Percentiles rank a stretch among this genome's conserved stretches.
Evolutionary conservation across 2,329 filamentous ascomycete species (phyloP).

Genomic region (Curvularia hawaiiensis): DNA sequence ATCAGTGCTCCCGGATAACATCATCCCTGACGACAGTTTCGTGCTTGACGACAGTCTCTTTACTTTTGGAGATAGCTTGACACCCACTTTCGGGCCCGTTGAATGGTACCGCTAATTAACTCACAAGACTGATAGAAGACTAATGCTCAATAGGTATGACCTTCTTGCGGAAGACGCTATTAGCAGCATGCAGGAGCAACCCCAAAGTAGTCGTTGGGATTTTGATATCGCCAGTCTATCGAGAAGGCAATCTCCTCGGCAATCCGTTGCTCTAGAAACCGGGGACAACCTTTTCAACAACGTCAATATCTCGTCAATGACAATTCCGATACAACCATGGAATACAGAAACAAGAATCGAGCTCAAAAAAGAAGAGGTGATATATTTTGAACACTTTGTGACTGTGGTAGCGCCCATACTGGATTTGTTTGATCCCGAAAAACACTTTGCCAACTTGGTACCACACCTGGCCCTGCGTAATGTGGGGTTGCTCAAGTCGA

Average conservation of each 20-base stretch:
- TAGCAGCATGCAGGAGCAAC: constrained; percentile 38
- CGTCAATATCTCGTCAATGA: constrained; percentile 7
- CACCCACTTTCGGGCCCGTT: constrained; percentile 50
- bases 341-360: constrained; percentile 27
- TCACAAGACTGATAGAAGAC: background rate
- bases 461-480: constrained; percentile 55
- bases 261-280: constrained; percentile 37
- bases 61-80: constrained; percentile 35
- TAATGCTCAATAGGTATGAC: constrained; percentile 44
- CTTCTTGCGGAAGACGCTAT: constrained; percentile 52
- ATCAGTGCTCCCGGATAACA: constrained; percentile 22
- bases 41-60: constrained; percentile 33
- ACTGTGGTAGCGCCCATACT: constrained; percentile 47
- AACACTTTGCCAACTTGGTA: constrained; percentile 44
- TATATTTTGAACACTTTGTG: constrained; percentile 49
- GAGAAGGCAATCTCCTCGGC: constrained; percentile 45
- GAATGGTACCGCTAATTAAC: constrained; percentile 42
- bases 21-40: constrained; percentile 31
- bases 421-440: constrained; percentile 52
- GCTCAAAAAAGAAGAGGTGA: constrained; percentile 44
- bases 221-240: constrained; percentile 51
- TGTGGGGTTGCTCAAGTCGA: constrained; percentile 61
- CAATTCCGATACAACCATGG: constrained; percentile 29
- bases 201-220: constrained; percentile 42
- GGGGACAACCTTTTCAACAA: constrained; percentile 7